phyloP scores from a whole-genome alignment of 768 basidiomycete species.

The Collybia sp. region DNA sequence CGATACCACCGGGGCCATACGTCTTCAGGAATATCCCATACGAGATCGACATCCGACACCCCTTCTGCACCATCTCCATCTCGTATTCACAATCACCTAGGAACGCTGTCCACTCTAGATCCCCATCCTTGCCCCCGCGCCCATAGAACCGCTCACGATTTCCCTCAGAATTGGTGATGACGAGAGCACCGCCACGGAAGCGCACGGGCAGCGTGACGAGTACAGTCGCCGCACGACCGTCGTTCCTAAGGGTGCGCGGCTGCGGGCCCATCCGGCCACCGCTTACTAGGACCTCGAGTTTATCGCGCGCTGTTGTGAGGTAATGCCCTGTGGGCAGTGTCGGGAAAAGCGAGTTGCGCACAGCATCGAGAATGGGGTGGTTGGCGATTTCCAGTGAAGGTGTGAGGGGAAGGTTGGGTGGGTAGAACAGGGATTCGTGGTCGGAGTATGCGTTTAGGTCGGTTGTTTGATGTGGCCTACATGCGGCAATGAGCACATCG shows the following conservation, averaged over 20 bases:
- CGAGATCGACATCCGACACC: constrained; percentile 63
- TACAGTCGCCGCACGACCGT: constrained; percentile 70
- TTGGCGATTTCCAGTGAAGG: constrained; percentile 76
- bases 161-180: constrained; percentile 53
- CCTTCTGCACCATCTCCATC: constrained; percentile 65
- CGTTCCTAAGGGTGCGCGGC: constrained; percentile 48
- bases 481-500: constrained; percentile 73
- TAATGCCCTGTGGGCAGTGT: constrained; percentile 63
- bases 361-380: constrained; percentile 77
- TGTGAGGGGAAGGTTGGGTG: constrained; percentile 66
- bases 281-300: constrained; percentile 60
- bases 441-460: constrained; percentile 50
- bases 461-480: constrained; percentile 57
- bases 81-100: constrained; percentile 72
- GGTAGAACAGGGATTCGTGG: constrained; percentile 68
- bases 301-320: constrained; percentile 63
- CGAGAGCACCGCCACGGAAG: constrained; percentile 62
- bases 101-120: constrained; percentile 79
- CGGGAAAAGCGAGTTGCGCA: constrained; percentile 70
- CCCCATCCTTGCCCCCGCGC: constrained; percentile 54
- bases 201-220: constrained; percentile 71
- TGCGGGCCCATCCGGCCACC: constrained; percentile 59
- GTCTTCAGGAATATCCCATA: constrained; percentile 69
- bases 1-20: constrained; percentile 50
- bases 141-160: constrained; percentile 59